Percentiles rank a stretch among this genome's conserved stretches.
These are phyloP conservation scores for Theileria annulata DNA, from an alignment of 169 alveolate species.

Conservation along the genomic window DNA sequence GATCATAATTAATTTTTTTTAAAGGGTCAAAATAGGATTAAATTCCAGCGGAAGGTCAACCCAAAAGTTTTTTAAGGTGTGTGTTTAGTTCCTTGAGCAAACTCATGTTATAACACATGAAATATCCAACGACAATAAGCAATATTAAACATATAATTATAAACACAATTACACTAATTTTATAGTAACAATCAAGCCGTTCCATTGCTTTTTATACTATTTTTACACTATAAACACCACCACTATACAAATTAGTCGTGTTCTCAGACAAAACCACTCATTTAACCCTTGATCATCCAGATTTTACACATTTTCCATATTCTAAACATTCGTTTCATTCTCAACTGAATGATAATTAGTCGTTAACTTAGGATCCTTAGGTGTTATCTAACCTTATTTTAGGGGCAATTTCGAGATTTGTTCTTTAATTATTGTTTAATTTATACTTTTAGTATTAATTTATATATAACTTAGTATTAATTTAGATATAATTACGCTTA, in stretches of 20 bases:
- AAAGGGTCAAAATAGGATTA: too few species aligned
- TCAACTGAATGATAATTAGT: neutral
- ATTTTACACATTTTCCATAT: neutral
- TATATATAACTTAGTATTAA: neutral
- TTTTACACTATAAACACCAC: neutral
- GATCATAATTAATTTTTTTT: too few species aligned
- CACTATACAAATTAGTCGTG: neutral
- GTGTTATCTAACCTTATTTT: too few species aligned
- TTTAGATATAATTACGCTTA: neutral
- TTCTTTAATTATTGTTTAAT: too few species aligned
- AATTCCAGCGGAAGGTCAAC: too few species aligned
- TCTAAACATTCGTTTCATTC: neutral
- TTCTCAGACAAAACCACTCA: neutral
- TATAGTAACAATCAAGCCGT: neutral
- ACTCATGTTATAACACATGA: neutral
- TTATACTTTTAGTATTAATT: too few species aligned
- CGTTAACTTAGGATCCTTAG: neutral
- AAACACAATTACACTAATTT: neutral
- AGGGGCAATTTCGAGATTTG: too few species aligned
- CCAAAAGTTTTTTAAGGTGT: too few species aligned
- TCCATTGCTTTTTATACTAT: neutral
- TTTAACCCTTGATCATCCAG: neutral
- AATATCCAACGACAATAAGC: neutral
- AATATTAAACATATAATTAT: neutral
- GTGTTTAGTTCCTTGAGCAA: neutral